A percentile compares a stretch with the other conserved stretches of the same genome.
Conservation (phyloP, 192 early-diverging fungal genomes). For the Diversispora eburnea region DNA sequence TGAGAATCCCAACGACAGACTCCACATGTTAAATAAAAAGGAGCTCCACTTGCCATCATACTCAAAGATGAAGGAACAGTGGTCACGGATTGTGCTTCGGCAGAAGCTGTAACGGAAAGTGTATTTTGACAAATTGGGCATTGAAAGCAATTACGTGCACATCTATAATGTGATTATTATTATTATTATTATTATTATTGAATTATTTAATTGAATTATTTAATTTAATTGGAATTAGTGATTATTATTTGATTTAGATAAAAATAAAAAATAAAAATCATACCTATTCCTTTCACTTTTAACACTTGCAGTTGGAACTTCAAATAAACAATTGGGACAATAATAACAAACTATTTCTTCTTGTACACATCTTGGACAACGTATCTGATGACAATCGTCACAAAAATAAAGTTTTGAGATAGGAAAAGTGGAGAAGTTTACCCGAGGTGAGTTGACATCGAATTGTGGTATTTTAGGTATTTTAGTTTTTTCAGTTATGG, state of each 20-base stretch:
- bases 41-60: conserved; percentile 33
- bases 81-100: conserved; percentile 25
- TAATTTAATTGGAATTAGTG: too few relatives aligned
- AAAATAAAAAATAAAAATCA: conserved; percentile 12
- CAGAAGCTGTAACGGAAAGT: conserved; percentile 67
- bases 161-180: conserved; percentile 35
- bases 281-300: conserved; percentile 90
- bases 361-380: conserved; percentile 78
- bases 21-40: conserved; percentile 76
- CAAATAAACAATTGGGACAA: conserved; percentile 96
- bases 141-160: conserved; percentile 90
- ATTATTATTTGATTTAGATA: too few relatives aligned
- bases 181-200: too few relatives aligned
- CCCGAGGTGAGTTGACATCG: conserved; percentile 29
- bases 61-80: conserved; percentile 9
- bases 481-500: background rate
- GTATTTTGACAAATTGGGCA: conserved; percentile 85
- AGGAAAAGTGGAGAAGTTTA: conserved; percentile 42
- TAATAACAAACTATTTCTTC: conserved; percentile 88
- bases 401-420: conserved; percentile 83
- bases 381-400: conserved; percentile 75
- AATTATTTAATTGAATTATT: too few relatives aligned
- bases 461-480: conserved; percentile 18
- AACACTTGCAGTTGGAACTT: conserved; percentile 93
- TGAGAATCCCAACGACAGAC: conserved; percentile 93